phyloP scores from a whole-genome alignment of 2,329 filamentous ascomycete genomes.

The Penicillium verrucosum region DNA sequence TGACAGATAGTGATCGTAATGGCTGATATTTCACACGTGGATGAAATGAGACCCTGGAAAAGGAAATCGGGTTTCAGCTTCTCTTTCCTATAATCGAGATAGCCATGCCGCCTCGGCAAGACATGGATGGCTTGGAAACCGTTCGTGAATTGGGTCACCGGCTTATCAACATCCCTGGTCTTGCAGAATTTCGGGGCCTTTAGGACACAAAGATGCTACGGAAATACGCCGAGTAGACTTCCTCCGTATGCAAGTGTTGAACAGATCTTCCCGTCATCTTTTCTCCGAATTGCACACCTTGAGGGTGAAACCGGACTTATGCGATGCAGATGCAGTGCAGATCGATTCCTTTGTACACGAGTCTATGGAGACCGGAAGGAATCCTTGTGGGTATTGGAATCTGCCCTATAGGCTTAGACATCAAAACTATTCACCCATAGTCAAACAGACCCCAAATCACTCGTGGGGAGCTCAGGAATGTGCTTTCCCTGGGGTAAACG shows the following conservation, averaged over 20 bases:
- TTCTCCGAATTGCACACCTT: neutral
- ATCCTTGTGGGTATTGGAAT: constrained; percentile 12
- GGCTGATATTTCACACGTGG: constrained; percentile 1
- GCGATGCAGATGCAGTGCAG: constrained; percentile 12
- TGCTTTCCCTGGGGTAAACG: neutral
- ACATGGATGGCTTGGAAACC: neutral
- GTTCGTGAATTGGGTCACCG: constrained; percentile 6
- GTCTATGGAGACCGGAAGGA: constrained; percentile 6
- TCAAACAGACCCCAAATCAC: neutral
- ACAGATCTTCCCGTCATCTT: neutral
- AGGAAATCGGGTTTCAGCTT: neutral
- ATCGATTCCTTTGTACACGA: constrained; percentile 18
- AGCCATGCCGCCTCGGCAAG: constrained; percentile 5
- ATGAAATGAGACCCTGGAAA: neutral
- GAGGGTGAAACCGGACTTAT: constrained; percentile 1
- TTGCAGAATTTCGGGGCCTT: constrained; percentile 6
- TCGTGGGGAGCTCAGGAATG: neutral
- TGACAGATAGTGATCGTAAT: constrained; percentile 8
- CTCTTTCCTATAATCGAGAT: neutral
- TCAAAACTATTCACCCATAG: neutral
- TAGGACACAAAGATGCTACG: neutral
- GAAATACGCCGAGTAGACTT: neutral
- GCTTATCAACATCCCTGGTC: constrained; percentile 9
- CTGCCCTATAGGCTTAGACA: constrained; percentile 8
- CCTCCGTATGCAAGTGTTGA: neutral